phyloP scores from a whole-genome alignment of 345 rosid species.

The Microcos paniculata region DNA sequence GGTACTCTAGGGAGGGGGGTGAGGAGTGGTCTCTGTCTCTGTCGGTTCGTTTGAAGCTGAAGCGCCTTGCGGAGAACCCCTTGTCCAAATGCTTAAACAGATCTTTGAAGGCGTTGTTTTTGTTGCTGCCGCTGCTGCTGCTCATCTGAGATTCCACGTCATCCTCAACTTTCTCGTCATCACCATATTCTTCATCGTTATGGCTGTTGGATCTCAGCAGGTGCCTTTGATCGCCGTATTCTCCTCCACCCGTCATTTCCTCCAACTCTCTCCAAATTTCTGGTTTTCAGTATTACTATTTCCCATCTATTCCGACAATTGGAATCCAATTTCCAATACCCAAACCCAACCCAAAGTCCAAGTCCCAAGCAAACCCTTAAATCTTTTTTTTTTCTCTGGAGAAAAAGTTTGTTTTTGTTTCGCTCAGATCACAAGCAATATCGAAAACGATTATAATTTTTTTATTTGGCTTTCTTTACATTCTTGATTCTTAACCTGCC shows the following conservation, averaged over 20 bases:
- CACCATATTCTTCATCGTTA: slow-evolving; percentile 11
- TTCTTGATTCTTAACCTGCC: no score
- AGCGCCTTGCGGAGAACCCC: slow-evolving; percentile 53
- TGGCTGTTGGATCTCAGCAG: slow-evolving; percentile 37
- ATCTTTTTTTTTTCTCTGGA: background rate
- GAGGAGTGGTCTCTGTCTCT: slow-evolving; percentile 31
- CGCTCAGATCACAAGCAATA: background rate
- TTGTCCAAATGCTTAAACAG: slow-evolving; percentile 65
- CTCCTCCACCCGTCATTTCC: slow-evolving; percentile 16
- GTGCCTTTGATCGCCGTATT: slow-evolving; percentile 34
- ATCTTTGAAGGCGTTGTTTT: slow-evolving; percentile 39
- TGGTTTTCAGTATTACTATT: no score
- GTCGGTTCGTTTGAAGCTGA: slow-evolving; percentile 42
- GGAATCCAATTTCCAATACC: no score
- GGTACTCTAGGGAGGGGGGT: slow-evolving; percentile 1
- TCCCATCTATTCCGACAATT: no score
- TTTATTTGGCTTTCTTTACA: no score
- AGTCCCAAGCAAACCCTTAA: background rate
- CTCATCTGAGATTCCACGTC: slow-evolving; percentile 41
- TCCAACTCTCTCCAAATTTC: no score
- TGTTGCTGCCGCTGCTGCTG: slow-evolving; percentile 1
- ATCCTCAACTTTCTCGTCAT: background rate
- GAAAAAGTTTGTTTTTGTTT: background rate
- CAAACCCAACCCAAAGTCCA: background rate
- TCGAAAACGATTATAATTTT: background rate